Percentiles rank a stretch among this genome's conserved stretches.
phyloP scores from a whole-genome alignment of 192 early-diverging fungal genomes.

The Backusella morwellensis region DNA sequence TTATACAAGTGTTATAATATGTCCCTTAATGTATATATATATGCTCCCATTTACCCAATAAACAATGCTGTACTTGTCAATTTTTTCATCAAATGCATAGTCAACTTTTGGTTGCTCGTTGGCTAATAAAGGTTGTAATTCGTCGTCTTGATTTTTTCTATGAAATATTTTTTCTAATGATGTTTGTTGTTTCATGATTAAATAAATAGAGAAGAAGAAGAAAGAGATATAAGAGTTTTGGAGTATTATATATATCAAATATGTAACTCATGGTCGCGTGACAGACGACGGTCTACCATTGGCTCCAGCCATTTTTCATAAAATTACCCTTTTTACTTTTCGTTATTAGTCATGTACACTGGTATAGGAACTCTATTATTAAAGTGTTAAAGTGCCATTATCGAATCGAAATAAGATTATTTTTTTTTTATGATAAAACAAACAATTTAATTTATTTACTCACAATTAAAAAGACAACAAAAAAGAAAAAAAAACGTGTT shows the following conservation, averaged over 20 bases:
- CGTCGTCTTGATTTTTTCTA: background rate
- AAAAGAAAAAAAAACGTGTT: background rate
- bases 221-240: background rate
- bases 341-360: background rate
- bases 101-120: background rate
- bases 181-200: background rate
- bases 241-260: background rate
- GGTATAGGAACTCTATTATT: background rate
- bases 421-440: background rate
- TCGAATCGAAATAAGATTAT: background rate
- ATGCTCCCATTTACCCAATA: conserved; percentile 1
- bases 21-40: background rate
- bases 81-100: background rate
- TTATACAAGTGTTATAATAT: background rate
- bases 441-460: background rate
- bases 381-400: background rate
- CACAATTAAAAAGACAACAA: background rate
- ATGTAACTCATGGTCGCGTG: background rate
- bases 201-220: background rate
- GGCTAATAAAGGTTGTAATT: background rate
- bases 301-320: background rate
- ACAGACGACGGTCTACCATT: background rate
- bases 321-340: background rate
- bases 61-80: conserved; percentile 14
- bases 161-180: background rate